Evolutionary conservation across 495 filamentous ascomycete genomes (phyloP).

Genomic region (Neurospora sp.): DNA sequence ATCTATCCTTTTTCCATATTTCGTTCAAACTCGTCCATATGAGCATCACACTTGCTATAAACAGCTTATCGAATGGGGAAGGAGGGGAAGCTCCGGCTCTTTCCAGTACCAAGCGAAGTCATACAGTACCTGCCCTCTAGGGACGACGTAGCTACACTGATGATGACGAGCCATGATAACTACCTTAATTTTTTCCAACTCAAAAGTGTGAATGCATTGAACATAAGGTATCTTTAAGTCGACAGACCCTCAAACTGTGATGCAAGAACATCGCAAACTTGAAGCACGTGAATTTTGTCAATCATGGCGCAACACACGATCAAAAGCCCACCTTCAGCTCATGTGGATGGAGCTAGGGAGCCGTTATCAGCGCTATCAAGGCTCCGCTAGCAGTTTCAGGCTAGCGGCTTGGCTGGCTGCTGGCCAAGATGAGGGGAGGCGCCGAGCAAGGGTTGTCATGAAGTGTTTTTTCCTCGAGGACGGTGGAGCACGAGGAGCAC

Average conservation of each 20-base stretch:
- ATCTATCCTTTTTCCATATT: not conserved
- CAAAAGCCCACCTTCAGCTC: not conserved
- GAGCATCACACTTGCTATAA: not conserved
- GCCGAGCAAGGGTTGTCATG: not conserved
- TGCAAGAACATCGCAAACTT: not conserved
- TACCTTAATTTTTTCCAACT: not conserved
- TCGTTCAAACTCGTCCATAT: not conserved
- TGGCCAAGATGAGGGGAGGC: not conserved
- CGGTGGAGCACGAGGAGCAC: not conserved
- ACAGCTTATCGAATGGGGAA: not conserved
- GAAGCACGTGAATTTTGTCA: not conserved
- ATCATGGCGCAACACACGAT: not conserved
- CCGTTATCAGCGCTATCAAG: not conserved
- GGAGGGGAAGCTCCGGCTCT: not conserved
- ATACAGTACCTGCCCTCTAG: not conserved
- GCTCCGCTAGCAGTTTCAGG: not conserved
- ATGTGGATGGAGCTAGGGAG: not conserved
- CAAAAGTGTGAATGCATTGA: not conserved
- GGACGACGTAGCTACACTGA: not conserved
- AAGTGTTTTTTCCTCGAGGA: not conserved
- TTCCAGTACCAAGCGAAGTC: not conserved
- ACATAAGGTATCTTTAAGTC: not conserved
- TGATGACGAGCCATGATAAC: not conserved
- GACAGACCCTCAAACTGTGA: not conserved
- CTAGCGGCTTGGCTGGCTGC: not conserved